Percentiles rank a stretch among this genome's conserved stretches.
These are phyloP conservation scores for Cantharellus cinnabarinus DNA, from an alignment of 768 basidiomycete species.

Conservation along the genomic window DNA sequence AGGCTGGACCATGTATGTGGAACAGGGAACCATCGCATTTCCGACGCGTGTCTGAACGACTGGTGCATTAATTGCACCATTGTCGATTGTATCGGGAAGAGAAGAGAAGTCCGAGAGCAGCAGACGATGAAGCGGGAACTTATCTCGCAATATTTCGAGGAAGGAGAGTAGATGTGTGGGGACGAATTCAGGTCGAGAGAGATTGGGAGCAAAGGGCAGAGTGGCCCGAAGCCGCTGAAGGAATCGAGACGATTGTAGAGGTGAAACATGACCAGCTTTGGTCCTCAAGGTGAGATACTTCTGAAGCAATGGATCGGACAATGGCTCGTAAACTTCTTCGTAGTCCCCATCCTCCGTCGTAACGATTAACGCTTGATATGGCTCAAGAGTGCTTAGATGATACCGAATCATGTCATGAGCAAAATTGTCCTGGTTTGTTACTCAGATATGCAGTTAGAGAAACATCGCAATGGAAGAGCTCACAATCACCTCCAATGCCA, in stretches of 20 bases:
- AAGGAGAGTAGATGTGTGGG: constrained; percentile 81
- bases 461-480: constrained; percentile 17
- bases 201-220: constrained; percentile 79
- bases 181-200: constrained; percentile 73
- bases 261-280: constrained; percentile 34
- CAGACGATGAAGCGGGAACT: constrained; percentile 86
- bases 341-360: constrained; percentile 70
- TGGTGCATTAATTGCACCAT: constrained; percentile 51
- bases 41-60: constrained; percentile 89
- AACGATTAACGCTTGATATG: constrained; percentile 66
- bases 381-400: constrained; percentile 54
- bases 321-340: constrained; percentile 56
- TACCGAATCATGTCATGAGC: constrained; percentile 91
- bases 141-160: constrained; percentile 54
- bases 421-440: constrained; percentile 60
- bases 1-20: constrained; percentile 78
- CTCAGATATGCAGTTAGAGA: background rate
- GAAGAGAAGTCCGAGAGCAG: constrained; percentile 84
- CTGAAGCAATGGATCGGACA: constrained; percentile 66
- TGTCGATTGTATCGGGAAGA: constrained; percentile 55
- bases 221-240: constrained; percentile 44
- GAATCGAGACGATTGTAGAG: constrained; percentile 30
- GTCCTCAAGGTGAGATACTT: constrained; percentile 55
- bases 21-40: constrained; percentile 69
- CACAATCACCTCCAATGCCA: constrained; percentile 90